Conservation (phyloP, 176 grass and related monocot genomes). For the Saccharum spontaneum region DNA sequence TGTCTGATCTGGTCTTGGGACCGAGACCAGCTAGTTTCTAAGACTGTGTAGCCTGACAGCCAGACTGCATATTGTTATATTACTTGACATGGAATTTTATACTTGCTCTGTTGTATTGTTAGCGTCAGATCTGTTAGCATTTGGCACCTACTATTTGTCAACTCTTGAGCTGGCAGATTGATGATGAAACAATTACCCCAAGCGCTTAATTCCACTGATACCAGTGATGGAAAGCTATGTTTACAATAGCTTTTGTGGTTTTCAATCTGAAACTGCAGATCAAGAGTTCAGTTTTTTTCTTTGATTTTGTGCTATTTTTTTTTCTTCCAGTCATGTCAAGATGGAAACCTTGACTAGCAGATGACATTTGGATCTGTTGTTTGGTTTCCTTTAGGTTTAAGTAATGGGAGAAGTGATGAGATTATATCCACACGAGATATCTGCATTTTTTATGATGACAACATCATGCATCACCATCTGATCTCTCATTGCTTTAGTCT, state of each 20-base stretch:
- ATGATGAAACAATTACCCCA: conserved; percentile 39
- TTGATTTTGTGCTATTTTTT: rapidly evolving
- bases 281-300: not conserved
- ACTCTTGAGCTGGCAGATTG: conserved; percentile 22
- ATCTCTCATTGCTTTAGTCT: conserved; percentile 16
- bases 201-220: conserved; percentile 41
- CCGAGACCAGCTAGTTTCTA: not conserved
- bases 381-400: not conserved
- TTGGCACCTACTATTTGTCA: not conserved
- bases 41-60: not conserved
- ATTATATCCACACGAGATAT: conserved; percentile 47
- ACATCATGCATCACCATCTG: conserved; percentile 64
- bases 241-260: conserved; percentile 33
- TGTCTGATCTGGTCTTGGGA: not conserved
- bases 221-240: conserved; percentile 36
- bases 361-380: not conserved
- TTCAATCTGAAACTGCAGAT: conserved; percentile 50
- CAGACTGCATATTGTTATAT: not conserved
- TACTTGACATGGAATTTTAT: not conserved
- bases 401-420: conserved; percentile 36
- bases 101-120: too few relatives aligned
- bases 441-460: conserved; percentile 52
- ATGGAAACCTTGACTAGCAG: not conserved
- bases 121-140: not conserved
- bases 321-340: too few relatives aligned